Percentiles rank a stretch among this genome's conserved stretches.
phyloP scores from a whole-genome alignment of 163 green algal species.

The Scenedesmus sp. region DNA sequence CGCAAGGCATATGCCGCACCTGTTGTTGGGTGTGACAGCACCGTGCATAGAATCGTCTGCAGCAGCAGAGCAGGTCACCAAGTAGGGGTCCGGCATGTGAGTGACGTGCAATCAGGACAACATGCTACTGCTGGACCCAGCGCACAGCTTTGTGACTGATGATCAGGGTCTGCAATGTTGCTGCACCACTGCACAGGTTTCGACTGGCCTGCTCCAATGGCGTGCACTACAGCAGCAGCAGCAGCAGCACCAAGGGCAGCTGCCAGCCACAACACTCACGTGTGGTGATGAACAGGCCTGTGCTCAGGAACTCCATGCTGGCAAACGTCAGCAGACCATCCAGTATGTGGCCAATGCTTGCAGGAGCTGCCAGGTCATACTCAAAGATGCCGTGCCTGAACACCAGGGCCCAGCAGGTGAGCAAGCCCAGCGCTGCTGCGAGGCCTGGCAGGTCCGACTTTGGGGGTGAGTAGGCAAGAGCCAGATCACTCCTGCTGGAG shows the following conservation, averaged over 20 bases:
- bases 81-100: neutral
- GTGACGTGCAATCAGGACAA: neutral
- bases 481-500: constrained; percentile 30
- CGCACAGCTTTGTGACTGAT: too few species aligned
- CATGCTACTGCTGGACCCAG: too few species aligned
- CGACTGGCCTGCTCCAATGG: neutral
- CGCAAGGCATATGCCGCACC: neutral
- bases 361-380: constrained; percentile 13
- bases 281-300: constrained; percentile 56
- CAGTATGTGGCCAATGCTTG: constrained; percentile 20
- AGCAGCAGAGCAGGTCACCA: neutral
- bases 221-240: neutral
- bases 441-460: constrained; percentile 30
- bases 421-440: neutral
- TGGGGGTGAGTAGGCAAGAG: constrained; percentile 4
- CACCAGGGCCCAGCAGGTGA: constrained; percentile 28
- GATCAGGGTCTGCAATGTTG: too few species aligned
- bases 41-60: constrained; percentile 54
- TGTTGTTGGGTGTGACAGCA: constrained; percentile 52
- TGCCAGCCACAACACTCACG: constrained; percentile 27
- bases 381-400: constrained; percentile 48
- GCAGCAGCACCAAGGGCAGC: neutral
- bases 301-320: constrained; percentile 50
- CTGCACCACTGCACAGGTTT: too few species aligned
- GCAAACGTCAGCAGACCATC: constrained; percentile 51